A percentile compares a stretch with the other conserved stretches of the same genome.
Conservation (phyloP, 192 early-diverging fungal species). For the Linnemannia hyalina region DNA sequence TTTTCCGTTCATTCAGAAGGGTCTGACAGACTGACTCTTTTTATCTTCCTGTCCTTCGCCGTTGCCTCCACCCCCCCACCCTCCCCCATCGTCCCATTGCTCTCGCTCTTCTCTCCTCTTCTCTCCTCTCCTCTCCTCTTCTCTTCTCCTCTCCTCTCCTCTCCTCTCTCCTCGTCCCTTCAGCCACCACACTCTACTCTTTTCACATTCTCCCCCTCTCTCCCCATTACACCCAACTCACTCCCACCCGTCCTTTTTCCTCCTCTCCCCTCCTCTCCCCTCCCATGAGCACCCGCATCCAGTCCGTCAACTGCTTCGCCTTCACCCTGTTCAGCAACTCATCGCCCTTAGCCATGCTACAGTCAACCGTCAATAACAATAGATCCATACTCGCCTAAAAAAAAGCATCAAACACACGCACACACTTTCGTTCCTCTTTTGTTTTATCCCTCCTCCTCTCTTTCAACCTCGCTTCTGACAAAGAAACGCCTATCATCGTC, state of each 20-base stretch:
- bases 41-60: not conserved
- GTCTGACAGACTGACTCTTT: not conserved
- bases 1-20: not conserved
- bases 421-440: not conserved
- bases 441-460: not conserved
- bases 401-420: not conserved
- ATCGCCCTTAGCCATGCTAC: constrained; percentile 1
- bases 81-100: not conserved
- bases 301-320: constrained; percentile 3
- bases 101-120: too few species aligned
- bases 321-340: constrained; percentile 5
- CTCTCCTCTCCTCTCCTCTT: too few species aligned
- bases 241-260: not conserved
- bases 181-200: too few species aligned
- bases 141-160: not conserved
- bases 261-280: not conserved
- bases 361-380: not conserved
- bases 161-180: not conserved
- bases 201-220: not conserved
- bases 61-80: not conserved
- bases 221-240: not conserved
- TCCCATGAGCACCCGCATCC: not conserved
- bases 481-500: not conserved
- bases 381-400: not conserved
- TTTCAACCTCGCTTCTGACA: too few species aligned